Evolutionary conservation across 805 yeast genomes (phyloP), one percentile per base, ranked within the genome.

Genomic region (Helenozyma baotianmanensis): DNA sequence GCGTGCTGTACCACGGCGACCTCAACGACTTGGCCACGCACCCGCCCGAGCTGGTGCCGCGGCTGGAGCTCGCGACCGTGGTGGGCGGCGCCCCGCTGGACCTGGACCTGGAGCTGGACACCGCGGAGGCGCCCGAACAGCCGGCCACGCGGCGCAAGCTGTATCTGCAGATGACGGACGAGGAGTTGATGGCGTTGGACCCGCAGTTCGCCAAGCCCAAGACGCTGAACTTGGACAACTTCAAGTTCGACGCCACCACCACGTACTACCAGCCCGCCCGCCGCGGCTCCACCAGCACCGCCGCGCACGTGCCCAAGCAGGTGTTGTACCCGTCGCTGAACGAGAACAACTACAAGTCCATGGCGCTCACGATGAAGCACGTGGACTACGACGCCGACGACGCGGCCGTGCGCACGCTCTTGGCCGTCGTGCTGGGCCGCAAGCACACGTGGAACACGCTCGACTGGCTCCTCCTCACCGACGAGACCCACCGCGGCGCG

Each of bases 101-200:
- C 13, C 17, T 25, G 14, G 21, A 23, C 9, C 14, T 16, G 4
- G 39, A 33, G 11, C 19, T 18, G 21, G 39, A 29, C 27, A 5
- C 29, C 14, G 40, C 30, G 4, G 27, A 14, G 9, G 14, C 29
- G 8, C 40, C 43, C 8, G 32, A 21, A 4, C 19, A 23, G 15
- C 25, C 27, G 8, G 31, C 36, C 19, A 23, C 26, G 10, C 47
- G 72, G 17, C 53, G 74, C 34, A 70, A 73, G 43, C 66, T 73
- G 28, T 68, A 70, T 42, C 61, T 69, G 21, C 74, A 62, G 11
- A 68, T 75, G 77, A 62, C 78, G 11, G 64, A 70, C 48, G 76
- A 71, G 36, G 80, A 75, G 50, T 56, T 75, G 36, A 50, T 74
- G 54, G 75, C 72, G 9, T 54, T 75, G 39, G 81, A 75, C 50